Conservation (phyloP, 2,329 filamentous ascomycete species). For the Botrytis elliptica region DNA sequence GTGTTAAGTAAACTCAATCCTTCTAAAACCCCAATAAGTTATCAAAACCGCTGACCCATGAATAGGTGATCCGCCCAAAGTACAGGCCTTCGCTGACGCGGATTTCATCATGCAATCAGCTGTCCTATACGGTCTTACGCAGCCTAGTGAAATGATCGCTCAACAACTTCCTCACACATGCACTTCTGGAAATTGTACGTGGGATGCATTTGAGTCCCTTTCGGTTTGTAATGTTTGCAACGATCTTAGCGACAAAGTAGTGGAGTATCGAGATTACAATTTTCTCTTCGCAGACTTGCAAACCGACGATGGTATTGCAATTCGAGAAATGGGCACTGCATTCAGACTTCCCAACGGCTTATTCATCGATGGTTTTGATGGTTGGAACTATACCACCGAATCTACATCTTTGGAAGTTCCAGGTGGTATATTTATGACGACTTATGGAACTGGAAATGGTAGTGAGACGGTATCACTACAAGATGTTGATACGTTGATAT, state of each 20-base stretch:
- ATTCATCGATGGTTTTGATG: conserved; percentile 9
- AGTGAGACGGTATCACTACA: conserved; percentile 13
- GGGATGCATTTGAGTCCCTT: conserved; percentile 6
- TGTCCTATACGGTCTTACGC: conserved; percentile 11
- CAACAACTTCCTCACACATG: conserved; percentile 10
- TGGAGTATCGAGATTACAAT: conserved; percentile 7
- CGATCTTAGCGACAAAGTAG: neutral
- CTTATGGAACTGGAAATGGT: conserved; percentile 3
- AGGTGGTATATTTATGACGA: conserved; percentile 10
- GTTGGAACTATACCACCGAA: conserved; percentile 4
- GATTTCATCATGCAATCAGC: conserved; percentile 11
- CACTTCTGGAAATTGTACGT: conserved; percentile 8
- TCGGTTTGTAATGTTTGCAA: conserved; percentile 13
- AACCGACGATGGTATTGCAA: neutral
- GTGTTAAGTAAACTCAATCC: neutral
- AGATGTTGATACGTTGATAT: conserved; percentile 5
- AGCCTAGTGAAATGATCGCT: neutral
- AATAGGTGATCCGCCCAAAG: neutral
- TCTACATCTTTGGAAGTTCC: neutral
- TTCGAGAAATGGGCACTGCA: neutral
- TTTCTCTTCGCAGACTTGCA: conserved; percentile 2
- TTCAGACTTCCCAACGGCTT: conserved; percentile 10
- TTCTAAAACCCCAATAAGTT: neutral
- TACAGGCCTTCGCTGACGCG: neutral
- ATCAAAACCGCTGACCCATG: neutral